Evolutionary conservation across 1,284 basidiomycete genomes (phyloP).

Genomic region (Somion occarium): DNA sequence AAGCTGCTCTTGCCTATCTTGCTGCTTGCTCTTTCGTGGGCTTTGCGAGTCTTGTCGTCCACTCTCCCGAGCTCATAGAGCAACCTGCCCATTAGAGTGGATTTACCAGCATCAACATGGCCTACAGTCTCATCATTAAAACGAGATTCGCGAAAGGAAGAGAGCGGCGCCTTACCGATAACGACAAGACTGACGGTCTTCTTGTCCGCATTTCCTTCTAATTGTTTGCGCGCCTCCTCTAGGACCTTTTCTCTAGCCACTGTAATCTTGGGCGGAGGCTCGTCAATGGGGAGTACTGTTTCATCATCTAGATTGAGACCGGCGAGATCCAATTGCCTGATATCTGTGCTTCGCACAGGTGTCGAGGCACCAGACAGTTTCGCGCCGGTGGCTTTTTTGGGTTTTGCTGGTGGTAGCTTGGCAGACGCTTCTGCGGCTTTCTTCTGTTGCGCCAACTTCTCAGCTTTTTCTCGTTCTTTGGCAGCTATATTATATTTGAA

Average conservation of each 20-base stretch:
- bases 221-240: conserved; percentile 65
- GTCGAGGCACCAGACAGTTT: conserved; percentile 37
- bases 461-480: conserved; percentile 71
- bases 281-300: conserved; percentile 37
- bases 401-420: conserved; percentile 40
- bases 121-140: conserved; percentile 41
- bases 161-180: conserved; percentile 61
- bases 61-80: conserved; percentile 89
- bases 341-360: conserved; percentile 37
- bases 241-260: conserved; percentile 83
- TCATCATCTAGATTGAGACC: conserved; percentile 65
- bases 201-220: conserved; percentile 55
- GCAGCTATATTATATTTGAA: conserved; percentile 53
- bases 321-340: conserved; percentile 65
- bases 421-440: conserved; percentile 34
- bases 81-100: conserved; percentile 93
- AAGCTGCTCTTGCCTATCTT: conserved; percentile 94
- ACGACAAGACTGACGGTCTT: conserved; percentile 86
- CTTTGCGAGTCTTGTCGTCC: conserved; percentile 78
- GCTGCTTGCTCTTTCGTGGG: conserved; percentile 88
- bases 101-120: conserved; percentile 98
- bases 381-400: conserved; percentile 29
- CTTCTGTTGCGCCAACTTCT: conserved; percentile 47
- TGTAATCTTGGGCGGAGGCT: conserved; percentile 59
- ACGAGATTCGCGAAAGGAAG: neutral